phyloP scores from a whole-genome alignment of 2,329 filamentous ascomycete species.

The Scedosporium dehoogii region DNA sequence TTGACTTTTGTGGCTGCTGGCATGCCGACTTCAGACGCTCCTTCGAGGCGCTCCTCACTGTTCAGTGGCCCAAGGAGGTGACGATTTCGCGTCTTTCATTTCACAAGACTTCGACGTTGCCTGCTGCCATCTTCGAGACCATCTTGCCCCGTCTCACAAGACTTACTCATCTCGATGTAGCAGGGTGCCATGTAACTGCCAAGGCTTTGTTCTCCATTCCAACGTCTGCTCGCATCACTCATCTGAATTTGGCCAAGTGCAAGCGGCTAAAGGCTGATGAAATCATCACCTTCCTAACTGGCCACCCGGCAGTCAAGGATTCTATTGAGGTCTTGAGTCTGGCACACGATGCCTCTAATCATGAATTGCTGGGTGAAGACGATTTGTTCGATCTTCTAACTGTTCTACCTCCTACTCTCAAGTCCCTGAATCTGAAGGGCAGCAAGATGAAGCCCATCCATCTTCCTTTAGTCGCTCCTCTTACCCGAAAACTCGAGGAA shows the following conservation, averaged over 20 bases:
- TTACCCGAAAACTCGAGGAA: constrained; percentile 65
- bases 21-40: constrained; percentile 56
- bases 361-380: constrained; percentile 57
- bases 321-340: constrained; percentile 63
- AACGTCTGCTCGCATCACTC: constrained; percentile 60
- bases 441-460: constrained; percentile 59
- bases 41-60: constrained; percentile 46
- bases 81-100: constrained; percentile 60
- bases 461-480: constrained; percentile 49
- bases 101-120: constrained; percentile 67
- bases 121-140: constrained; percentile 55
- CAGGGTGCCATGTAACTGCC: constrained; percentile 67
- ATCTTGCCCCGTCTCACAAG: constrained; percentile 60
- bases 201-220: constrained; percentile 61
- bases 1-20: constrained; percentile 72
- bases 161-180: constrained; percentile 71
- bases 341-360: constrained; percentile 60
- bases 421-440: constrained; percentile 67
- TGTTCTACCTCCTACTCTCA: constrained; percentile 54
- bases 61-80: constrained; percentile 43
- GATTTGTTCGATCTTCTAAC: constrained; percentile 58
- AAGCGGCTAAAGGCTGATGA: constrained; percentile 54
- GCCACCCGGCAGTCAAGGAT: constrained; percentile 57
- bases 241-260: constrained; percentile 71
- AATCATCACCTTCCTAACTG: constrained; percentile 60